Conservation (phyloP, 257 asterid genomes). For the Petrea volubilis region DNA sequence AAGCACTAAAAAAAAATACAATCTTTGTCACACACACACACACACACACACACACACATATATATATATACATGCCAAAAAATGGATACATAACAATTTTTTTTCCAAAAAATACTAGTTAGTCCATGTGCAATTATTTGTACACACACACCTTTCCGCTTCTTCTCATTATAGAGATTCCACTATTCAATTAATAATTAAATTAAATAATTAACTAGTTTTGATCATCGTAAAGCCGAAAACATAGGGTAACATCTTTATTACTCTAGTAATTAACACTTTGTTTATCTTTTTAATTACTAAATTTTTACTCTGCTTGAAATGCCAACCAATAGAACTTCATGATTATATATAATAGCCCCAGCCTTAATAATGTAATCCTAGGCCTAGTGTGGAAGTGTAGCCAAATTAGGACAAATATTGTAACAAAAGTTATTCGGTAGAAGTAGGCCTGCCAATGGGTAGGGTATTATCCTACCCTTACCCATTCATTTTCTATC, state of each 20-base stretch:
- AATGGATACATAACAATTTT: background rate
- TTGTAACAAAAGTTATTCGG: too few relatives aligned
- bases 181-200: conserved; percentile 9
- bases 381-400: too few relatives aligned
- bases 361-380: background rate
- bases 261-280: conserved; percentile 25
- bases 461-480: too few relatives aligned
- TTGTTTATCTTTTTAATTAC: background rate
- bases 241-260: conserved; percentile 36
- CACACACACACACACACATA: background rate
- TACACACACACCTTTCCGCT: conserved; percentile 35
- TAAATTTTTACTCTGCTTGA: background rate
- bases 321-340: conserved; percentile 16
- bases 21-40: background rate
- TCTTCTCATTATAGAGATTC: conserved; percentile 24
- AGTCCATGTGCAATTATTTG: conserved; percentile 24
- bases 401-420: too few relatives aligned
- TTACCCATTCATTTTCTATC: too few relatives aligned
- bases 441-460: too few relatives aligned
- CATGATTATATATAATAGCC: conserved; percentile 19
- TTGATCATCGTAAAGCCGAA: conserved; percentile 33
- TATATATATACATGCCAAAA: background rate
- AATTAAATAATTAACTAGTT: background rate
- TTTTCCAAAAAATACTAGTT: background rate
- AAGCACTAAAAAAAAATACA: background rate